Evolutionary conservation across 164 flowering plant genomes (phyloP).

Genomic region (Magnolia officinalis): DNA sequence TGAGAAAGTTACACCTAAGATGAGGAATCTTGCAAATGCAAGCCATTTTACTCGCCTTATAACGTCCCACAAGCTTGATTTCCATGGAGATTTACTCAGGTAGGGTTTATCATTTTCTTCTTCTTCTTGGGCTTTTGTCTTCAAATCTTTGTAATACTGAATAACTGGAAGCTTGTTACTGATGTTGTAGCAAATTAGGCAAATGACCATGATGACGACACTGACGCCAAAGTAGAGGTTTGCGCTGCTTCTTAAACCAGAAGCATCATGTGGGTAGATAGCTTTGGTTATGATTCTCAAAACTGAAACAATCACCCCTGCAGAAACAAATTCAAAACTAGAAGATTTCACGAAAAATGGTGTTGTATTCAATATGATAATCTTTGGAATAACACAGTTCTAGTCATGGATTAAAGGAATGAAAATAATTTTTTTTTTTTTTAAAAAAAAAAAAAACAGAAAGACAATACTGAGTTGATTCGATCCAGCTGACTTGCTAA

Average conservation of each 20-base stretch:
- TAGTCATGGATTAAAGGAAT: background rate
- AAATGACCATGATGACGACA: slow-evolving; percentile 63
- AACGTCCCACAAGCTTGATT: slow-evolving; percentile 55
- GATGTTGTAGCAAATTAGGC: slow-evolving; percentile 69
- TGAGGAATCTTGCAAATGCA: slow-evolving; percentile 56
- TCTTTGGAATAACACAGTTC: too few species aligned
- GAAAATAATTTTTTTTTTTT: too few species aligned
- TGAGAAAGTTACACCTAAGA: slow-evolving; percentile 68
- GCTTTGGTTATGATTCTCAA: slow-evolving; percentile 86
- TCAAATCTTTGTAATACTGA: slow-evolving; percentile 63
- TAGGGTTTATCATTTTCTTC: slow-evolving; percentile 53
- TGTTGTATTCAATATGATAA: too few species aligned
- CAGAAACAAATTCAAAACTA: slow-evolving; percentile 18
- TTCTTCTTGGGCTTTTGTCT: slow-evolving; percentile 17
- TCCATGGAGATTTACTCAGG: slow-evolving; percentile 40
- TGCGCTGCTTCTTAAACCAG: slow-evolving; percentile 85
- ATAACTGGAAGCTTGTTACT: slow-evolving; percentile 76
- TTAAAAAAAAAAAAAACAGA: too few species aligned
- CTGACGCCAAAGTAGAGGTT: slow-evolving; percentile 77
- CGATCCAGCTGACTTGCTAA: too few species aligned
- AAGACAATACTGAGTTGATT: too few species aligned
- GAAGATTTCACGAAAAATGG: background rate
- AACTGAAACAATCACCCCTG: slow-evolving; percentile 92
- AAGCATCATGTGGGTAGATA: slow-evolving; percentile 58
- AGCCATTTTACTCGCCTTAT: slow-evolving; percentile 69